Evolutionary conservation across 2,329 filamentous ascomycete species (phyloP), one percentile per base, ranked within the genome.

Genomic region (Periglandula ipomoeae): DNA sequence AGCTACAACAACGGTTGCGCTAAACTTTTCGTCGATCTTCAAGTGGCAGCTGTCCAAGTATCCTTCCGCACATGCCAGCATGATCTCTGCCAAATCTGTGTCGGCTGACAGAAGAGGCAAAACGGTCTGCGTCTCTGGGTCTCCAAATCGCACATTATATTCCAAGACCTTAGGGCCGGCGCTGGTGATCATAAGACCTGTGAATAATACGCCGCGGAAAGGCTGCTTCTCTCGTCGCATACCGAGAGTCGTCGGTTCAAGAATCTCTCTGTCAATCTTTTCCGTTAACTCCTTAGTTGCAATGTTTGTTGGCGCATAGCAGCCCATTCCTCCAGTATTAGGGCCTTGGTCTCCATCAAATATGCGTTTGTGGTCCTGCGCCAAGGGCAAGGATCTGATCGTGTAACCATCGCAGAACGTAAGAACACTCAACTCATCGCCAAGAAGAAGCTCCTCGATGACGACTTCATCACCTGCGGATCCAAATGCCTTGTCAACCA

Each of bases 301-400:
- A 58, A 90, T 84, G 54, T 81, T 85, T 1, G 90, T 94, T n/a
- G 87, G 87, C 15, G 90, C 89, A 67, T 97, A 97, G 63, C 89
- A 95, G 46, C 93, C 93, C 93, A 97, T 97, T 37, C 93, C 93
- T 51, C 91, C 93, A 2, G 93, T 97, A 70, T 97, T 97, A 34
- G 89, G 87, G 1, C 93, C 93, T 44, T 80, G 76, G 63, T 97
- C 91, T 48, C 87, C 88, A 60, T 98, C 93, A 47, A 86, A 87
- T 55, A 94, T 89, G 53, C 89, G 81, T 77, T 98, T 97, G 74
- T 98, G 93, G 65, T 97, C 93, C 67, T 98, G 93, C 2, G 91
- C 91, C 1, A 93, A 85, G 5, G 91, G 91, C 9, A 97, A 74
- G 8, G 85, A 89, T 61, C 81, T 79, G 63, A 95, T 86, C 1